phyloP scores from a whole-genome alignment of 495 filamentous ascomycete species.

The Aspergillus hancockii region DNA sequence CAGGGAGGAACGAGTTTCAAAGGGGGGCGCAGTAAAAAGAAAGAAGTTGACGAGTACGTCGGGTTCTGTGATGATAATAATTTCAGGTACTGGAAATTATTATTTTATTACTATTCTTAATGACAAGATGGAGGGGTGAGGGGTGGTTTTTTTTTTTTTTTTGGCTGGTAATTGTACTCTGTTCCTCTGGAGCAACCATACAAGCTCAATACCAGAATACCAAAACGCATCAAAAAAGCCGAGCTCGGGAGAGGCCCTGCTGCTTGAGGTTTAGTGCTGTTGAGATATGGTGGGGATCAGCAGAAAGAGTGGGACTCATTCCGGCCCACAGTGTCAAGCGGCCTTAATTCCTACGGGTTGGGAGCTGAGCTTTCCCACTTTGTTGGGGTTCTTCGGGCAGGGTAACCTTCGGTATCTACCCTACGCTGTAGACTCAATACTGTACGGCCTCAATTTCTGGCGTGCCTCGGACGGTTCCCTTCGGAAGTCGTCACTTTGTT shows the following conservation, averaged over 20 bases:
- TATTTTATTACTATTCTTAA: not conserved
- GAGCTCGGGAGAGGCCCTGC: constrained; percentile 10
- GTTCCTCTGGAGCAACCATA: not conserved
- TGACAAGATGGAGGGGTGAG: constrained; percentile 7
- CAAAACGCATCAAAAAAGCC: constrained; percentile 2
- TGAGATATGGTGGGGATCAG: constrained; percentile 19
- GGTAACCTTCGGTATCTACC: constrained; percentile 26
- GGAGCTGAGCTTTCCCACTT: constrained; percentile 5
- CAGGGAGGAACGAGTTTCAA: not conserved
- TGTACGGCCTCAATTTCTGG: constrained; percentile 13
- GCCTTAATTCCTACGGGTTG: constrained; percentile 19
- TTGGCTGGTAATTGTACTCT: not conserved
- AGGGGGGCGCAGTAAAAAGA: constrained; percentile 5
- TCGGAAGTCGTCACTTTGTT: constrained; percentile 14
- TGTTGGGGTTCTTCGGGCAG: constrained; percentile 25
- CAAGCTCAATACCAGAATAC: not conserved
- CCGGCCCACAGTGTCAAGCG: constrained; percentile 8
- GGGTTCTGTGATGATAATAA: constrained; percentile 4
- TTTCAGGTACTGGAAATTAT: constrained; percentile 1
- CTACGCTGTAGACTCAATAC: constrained; percentile 33
- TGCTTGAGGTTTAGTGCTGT: constrained; percentile 8
- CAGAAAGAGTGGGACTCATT: not conserved
- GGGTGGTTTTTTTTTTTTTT: constrained; percentile 8
- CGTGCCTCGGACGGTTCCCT: constrained; percentile 4
- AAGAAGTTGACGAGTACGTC: not conserved